Conservation (phyloP, 352 stramenopile genomes). For the Globisporangium iwayamae region DNA sequence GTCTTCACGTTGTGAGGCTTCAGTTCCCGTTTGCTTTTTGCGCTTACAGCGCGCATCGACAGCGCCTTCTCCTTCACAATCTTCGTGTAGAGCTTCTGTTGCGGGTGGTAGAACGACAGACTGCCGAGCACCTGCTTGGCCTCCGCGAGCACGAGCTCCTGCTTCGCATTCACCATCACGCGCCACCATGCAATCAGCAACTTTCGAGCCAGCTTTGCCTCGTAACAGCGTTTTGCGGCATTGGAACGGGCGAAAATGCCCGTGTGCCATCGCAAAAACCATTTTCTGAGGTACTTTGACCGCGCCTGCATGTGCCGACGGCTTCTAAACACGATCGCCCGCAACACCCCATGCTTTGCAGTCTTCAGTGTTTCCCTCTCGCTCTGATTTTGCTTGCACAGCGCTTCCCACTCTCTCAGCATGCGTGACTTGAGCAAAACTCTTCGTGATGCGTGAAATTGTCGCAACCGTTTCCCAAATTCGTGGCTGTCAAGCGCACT, state of each 20-base stretch:
- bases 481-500: constrained; percentile 18
- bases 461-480: constrained; percentile 30
- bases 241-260: neutral
- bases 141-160: constrained; percentile 42
- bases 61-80: constrained; percentile 13
- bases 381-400: neutral
- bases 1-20: constrained; percentile 12
- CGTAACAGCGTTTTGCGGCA: constrained; percentile 18
- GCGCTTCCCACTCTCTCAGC: constrained; percentile 7
- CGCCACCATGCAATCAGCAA: constrained; percentile 37
- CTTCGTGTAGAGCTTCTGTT: constrained; percentile 23
- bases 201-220: constrained; percentile 18
- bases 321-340: constrained; percentile 2
- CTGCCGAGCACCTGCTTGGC: constrained; percentile 30
- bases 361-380: constrained; percentile 6
- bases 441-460: constrained; percentile 18
- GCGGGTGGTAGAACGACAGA: constrained; percentile 36
- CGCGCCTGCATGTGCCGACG: neutral
- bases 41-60: neutral
- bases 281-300: constrained; percentile 7
- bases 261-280: constrained; percentile 11
- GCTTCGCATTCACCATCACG: constrained; percentile 39
- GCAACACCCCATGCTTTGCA: neutral
- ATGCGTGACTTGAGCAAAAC: neutral
- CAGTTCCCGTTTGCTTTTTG: neutral